Evolutionary conservation across 1,284 basidiomycete genomes (phyloP).

Genomic region (Cystobasidium sp.): DNA sequence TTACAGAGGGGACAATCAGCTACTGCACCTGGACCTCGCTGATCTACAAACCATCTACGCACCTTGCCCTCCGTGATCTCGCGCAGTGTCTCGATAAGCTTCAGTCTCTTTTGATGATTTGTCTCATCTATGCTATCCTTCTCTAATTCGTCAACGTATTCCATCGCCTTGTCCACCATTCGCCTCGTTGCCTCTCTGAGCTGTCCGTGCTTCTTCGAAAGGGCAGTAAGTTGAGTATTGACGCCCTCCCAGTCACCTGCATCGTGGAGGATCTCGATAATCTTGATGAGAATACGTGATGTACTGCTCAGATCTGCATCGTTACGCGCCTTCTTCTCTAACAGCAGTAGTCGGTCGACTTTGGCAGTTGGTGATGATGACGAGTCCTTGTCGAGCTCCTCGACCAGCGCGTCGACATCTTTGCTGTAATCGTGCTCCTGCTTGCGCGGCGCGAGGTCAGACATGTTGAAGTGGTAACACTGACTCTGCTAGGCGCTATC

Average conservation of each 20-base stretch:
- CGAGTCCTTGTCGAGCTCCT: conserved; percentile 58
- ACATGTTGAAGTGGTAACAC: conserved; percentile 27
- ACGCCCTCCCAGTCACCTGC: conserved; percentile 71
- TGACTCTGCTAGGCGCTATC: neutral
- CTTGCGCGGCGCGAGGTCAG: conserved; percentile 58
- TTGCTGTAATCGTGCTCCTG: conserved; percentile 64
- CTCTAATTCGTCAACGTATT: conserved; percentile 76
- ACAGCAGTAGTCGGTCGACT: conserved; percentile 81
- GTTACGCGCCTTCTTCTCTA: conserved; percentile 97
- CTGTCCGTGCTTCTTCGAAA: conserved; percentile 98
- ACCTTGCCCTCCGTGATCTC: conserved; percentile 63
- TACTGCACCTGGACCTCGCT: neutral
- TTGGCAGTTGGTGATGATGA: conserved; percentile 76
- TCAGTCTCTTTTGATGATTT: conserved; percentile 77
- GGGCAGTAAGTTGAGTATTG: conserved; percentile 71
- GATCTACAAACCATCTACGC: conserved; percentile 8
- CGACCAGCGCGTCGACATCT: conserved; percentile 61
- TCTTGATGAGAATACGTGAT: conserved; percentile 76
- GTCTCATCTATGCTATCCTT: conserved; percentile 58
- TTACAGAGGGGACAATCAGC: neutral
- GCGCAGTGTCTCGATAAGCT: conserved; percentile 84
- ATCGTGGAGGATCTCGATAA: conserved; percentile 73
- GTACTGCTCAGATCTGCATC: conserved; percentile 92
- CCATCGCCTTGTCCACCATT: conserved; percentile 84
- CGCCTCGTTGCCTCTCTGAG: conserved; percentile 86